Evolutionary conservation across 2,329 filamentous ascomycete species (phyloP), one percentile per base, ranked within the genome.

Genomic region (Sarocladiaceae sp.): DNA sequence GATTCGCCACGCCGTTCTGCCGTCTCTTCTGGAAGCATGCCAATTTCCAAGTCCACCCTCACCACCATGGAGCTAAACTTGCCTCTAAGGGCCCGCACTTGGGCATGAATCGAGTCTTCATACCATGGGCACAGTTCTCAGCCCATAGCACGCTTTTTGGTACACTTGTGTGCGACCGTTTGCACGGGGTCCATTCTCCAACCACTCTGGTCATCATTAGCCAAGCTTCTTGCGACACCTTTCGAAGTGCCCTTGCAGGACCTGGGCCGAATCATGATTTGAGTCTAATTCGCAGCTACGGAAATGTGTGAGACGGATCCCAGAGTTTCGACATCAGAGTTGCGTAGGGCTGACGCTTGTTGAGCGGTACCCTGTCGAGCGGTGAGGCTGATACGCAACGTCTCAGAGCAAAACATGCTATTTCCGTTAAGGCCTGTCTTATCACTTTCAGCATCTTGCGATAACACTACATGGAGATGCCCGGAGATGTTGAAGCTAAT

Each of bases 341-440:
- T 17, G 23, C 7, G 18, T 25, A 20, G 23, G 37, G 37, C 37
- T 42, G 37, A 10, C 15, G 33, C 15, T 5, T 36, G 22, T 13
- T 8, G 3, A 4, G 23, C 44, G 15, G 4, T 22, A 4, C 13
- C 26, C 26, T 20, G 25, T 18, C 22, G 3, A 10, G 15, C 44
- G 44, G 44, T 48, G 26, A 48, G 44, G 28, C 44, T 48, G 44
- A 48, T 23, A 44, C 23, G 31, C 10, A 5, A 13, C 10, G 44
- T 48, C 44, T 48, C 44, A 33, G 44, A 31, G 26, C 44, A 17
- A 48, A 28, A 48, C 44, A 48, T n/a, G 11, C 22, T n/a, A 44
- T 44, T 23, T 44, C 40, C 22, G 15, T 44, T 23, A 26, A 25
- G n/a, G 15, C 23, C n/a, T 40, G n/a, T 6, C 17, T 20, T 40